Evolutionary conservation across 1,284 basidiomycete genomes (phyloP), one percentile per base, ranked within the genome.

Genomic region (Xerocomus amazonicus): DNA sequence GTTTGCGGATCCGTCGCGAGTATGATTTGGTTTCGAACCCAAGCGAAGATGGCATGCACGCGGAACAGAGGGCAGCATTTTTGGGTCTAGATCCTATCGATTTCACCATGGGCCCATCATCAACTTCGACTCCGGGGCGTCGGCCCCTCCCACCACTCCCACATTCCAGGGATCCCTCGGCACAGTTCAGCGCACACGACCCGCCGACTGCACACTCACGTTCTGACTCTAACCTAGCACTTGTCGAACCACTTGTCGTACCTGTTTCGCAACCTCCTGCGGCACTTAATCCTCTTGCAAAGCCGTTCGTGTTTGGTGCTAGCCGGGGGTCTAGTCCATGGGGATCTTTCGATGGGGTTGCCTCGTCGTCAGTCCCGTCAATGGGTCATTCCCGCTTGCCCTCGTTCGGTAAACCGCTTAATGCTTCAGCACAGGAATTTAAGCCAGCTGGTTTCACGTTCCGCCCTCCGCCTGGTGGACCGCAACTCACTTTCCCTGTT

Each of bases 1-100:
- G 69, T 29, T 56, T 75, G 45, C 66, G 68, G 27, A 56, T 70
- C 39, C 56, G 55, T 16, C 59, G 58, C 9, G 79, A 82, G 14
- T 83, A 84, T 50, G 88, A 90, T 56, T 75, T 90, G 52, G 79
- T 89, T 17, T 90, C 88, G 36, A 91, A 91, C 64, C 88, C 88
- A 1, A 90, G 87, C 59, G 87, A 90, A 52, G 88, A 90, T 59
- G 83, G 75, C 32, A 51, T 58, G 52, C 65, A 68, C 8, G 61
- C 62, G 7, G 62, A 69, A 34, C 67, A 66, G 26, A 67, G 67
- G 43, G 70, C 69, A 34, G 70, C 71, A 32, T 80, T 78, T 59
- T 69, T 79, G 10, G 74, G 71, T 12, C 65, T 75, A 48, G 69
- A 73, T 42, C 56, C 67, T 59, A 28, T 52, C 54, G 66, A 61